Evolutionary conservation across 257 asterid genomes (phyloP).

Genomic region (Jacaranda mimosifolia): DNA sequence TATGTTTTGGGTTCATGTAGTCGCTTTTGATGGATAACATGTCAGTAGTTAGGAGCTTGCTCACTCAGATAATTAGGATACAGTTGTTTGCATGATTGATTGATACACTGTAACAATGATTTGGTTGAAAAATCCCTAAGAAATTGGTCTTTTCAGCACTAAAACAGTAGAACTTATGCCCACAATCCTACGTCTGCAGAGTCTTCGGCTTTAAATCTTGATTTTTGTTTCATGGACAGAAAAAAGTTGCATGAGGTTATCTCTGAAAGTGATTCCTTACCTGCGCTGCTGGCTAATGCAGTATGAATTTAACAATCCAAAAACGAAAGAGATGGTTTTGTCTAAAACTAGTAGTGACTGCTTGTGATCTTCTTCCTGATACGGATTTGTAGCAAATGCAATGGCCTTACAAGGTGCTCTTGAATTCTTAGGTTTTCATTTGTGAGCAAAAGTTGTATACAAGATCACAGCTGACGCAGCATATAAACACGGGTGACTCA

Average conservation of each 20-base stretch:
- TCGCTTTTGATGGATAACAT: slow-evolving; percentile 19
- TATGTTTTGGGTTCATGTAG: background rate
- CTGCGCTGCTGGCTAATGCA: slow-evolving; percentile 10
- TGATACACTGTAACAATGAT: slow-evolving; percentile 2
- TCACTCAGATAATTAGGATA: slow-evolving; percentile 18
- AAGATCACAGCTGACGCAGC: slow-evolving; percentile 84
- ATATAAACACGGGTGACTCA: slow-evolving; percentile 83
- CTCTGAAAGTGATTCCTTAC: background rate
- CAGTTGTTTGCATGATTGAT: slow-evolving; percentile 9
- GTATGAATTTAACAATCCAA: background rate
- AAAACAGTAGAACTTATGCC: background rate
- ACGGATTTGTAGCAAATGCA: slow-evolving; percentile 22
- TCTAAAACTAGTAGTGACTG: background rate
- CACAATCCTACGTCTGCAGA: slow-evolving; percentile 6
- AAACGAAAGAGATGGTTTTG: background rate
- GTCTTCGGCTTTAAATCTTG: background rate
- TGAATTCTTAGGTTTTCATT: slow-evolving; percentile 72
- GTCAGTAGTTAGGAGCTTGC: slow-evolving; percentile 11
- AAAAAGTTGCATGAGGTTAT: background rate
- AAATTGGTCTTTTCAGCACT: background rate
- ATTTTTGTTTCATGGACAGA: slow-evolving; percentile 4
- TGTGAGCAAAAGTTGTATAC: slow-evolving; percentile 96
- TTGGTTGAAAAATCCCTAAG: background rate
- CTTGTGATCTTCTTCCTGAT: background rate
- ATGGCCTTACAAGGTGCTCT: slow-evolving; percentile 33